Conservation (phyloP, 192 early-diverging fungal species). For the Backusella mclennaniae region DNA sequence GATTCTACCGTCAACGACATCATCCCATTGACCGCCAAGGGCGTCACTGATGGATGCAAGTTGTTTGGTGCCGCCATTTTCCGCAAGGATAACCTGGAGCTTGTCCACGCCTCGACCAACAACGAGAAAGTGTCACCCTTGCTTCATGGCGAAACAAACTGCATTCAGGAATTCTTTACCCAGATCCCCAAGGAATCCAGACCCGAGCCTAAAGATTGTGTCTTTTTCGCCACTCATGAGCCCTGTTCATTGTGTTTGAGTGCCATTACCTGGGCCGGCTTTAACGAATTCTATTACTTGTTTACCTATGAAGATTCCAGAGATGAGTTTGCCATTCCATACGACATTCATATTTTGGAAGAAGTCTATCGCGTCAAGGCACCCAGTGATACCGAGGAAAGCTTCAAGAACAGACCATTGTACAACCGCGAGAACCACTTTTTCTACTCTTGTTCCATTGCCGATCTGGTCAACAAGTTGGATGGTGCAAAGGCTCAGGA, state of each 20-base stretch:
- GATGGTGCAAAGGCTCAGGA: not conserved
- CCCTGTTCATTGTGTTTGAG: conserved; percentile 15
- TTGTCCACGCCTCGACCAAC: conserved; percentile 6
- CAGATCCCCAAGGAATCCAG: conserved; percentile 15
- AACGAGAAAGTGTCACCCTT: conserved; percentile 8
- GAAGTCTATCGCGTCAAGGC: conserved; percentile 19
- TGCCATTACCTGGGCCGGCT: conserved; percentile 18
- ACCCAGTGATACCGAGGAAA: conserved; percentile 14
- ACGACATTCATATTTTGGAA: conserved; percentile 17
- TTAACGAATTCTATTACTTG: conserved; percentile 16
- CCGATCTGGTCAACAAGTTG: conserved; percentile 2
- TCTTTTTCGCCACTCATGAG: conserved; percentile 18
- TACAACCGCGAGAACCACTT: conserved; percentile 15
- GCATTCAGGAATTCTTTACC: conserved; percentile 7
- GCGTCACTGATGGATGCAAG: not conserved
- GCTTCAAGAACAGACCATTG: conserved; percentile 15
- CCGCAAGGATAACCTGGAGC: not conserved
- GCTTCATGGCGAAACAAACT: conserved; percentile 5
- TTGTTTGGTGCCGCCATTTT: conserved; percentile 5
- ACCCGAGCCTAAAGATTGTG: conserved; percentile 17
- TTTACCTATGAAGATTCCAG: conserved; percentile 21
- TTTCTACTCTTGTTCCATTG: conserved; percentile 1
- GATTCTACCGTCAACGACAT: not conserved
- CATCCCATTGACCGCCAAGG: conserved; percentile 9
- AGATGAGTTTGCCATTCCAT: conserved; percentile 20